Conservation (phyloP, 2,329 filamentous ascomycete species). For the Beauveria sp. region DNA sequence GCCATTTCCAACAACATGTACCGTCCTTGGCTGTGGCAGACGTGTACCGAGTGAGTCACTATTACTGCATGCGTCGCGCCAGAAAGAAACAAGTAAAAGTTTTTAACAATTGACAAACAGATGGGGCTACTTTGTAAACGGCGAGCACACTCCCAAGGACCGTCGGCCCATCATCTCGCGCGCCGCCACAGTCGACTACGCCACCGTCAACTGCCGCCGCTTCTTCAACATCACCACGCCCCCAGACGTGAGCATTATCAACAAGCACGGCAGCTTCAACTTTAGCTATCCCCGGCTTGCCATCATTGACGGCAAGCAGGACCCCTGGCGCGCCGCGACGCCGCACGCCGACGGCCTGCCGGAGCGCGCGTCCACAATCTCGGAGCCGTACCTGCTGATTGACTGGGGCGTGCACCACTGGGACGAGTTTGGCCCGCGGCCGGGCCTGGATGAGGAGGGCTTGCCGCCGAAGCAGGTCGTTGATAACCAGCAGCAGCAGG, state of each 20-base stretch:
- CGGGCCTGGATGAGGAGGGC: slow-evolving; percentile 50
- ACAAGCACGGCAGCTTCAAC: slow-evolving; percentile 67
- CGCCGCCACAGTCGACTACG: slow-evolving; percentile 55
- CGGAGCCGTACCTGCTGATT: slow-evolving; percentile 68
- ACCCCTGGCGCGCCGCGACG: slow-evolving; percentile 72
- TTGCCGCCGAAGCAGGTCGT: slow-evolving; percentile 53
- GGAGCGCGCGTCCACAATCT: slow-evolving; percentile 48
- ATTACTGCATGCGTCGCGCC: neutral
- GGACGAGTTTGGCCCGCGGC: slow-evolving; percentile 59
- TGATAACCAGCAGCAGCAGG: slow-evolving; percentile 49
- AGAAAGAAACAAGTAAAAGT: neutral
- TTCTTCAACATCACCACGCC: slow-evolving; percentile 62
- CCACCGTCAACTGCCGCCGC: slow-evolving; percentile 52
- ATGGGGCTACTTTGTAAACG: slow-evolving; percentile 75
- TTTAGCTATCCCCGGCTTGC: slow-evolving; percentile 71
- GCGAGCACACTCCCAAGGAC: slow-evolving; percentile 56
- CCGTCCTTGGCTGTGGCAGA: slow-evolving; percentile 45
- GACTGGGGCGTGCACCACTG: slow-evolving; percentile 72
- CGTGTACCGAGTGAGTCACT: slow-evolving; percentile 42
- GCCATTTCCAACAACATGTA: slow-evolving; percentile 16
- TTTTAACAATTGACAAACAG: slow-evolving; percentile 22
- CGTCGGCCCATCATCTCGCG: slow-evolving; percentile 66
- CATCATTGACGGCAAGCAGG: slow-evolving; percentile 65
- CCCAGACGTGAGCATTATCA: slow-evolving; percentile 59
- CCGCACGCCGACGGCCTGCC: slow-evolving; percentile 58